Conservation (phyloP, 78 protist species). For the Ministeria vibrans region DNA sequence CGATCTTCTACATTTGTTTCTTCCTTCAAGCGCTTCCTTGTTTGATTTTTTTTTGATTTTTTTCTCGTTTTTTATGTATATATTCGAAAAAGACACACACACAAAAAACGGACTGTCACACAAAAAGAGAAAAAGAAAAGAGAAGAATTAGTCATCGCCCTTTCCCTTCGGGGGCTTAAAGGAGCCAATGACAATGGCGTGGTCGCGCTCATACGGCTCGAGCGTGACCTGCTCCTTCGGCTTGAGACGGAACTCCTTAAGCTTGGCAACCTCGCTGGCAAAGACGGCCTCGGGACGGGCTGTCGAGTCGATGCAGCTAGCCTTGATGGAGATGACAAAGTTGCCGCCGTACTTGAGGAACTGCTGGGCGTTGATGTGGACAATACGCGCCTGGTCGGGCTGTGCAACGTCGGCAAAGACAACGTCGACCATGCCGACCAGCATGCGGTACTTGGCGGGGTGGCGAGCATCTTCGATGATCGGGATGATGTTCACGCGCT, state of each 20-base stretch:
- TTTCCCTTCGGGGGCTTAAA: conserved; percentile 46
- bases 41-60: too few relatives aligned
- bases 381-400: conserved; percentile 99
- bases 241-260: conserved; percentile 69
- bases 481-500: conserved; percentile 97
- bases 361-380: conserved; percentile 93
- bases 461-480: conserved; percentile 99
- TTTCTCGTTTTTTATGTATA: too few relatives aligned
- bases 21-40: too few relatives aligned
- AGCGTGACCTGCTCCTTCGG: conserved; percentile 92
- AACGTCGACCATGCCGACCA: conserved; percentile 97
- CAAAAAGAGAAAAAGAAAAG: too few relatives aligned
- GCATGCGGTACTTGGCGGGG: conserved; percentile 97
- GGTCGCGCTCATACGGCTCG: conserved; percentile 99
- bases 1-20: too few relatives aligned
- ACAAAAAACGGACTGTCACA: too few relatives aligned
- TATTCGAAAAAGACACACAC: too few relatives aligned
- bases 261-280: conserved; percentile 82
- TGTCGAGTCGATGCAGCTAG: conserved; percentile 99
- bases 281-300: conserved; percentile 87
- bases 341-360: conserved; percentile 98
- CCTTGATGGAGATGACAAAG: conserved; percentile 98
- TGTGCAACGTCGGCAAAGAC: conserved; percentile 99
- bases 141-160: too few relatives aligned
- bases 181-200: conserved; percentile 91